Percentiles rank a stretch among this genome's conserved stretches.
phyloP scores from a whole-genome alignment of 805 yeast genomes.

The Saccharomycopsis sp. region DNA sequence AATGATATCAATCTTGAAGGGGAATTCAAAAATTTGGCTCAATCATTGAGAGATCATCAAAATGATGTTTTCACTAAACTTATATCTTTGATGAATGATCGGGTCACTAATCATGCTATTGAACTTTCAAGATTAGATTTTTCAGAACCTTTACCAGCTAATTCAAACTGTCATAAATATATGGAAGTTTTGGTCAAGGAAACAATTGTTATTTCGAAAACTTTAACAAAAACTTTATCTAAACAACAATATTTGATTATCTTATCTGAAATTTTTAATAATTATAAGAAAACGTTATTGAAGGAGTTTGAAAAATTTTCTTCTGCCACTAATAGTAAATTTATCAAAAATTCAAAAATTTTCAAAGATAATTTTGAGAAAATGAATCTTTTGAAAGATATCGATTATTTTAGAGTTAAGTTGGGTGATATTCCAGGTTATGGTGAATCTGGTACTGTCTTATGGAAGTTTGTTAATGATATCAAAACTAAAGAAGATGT shows the following conservation, averaged over 20 bases:
- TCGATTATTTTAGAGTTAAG: conserved; percentile 54
- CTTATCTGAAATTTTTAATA: conserved; percentile 31
- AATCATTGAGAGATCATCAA: conserved; percentile 47
- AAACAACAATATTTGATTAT: conserved; percentile 32
- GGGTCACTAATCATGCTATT: conserved; percentile 41
- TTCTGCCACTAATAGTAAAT: conserved; percentile 17
- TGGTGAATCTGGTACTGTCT: conserved; percentile 49
- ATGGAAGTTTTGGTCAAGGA: conserved; percentile 61
- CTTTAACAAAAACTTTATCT: conserved; percentile 48
- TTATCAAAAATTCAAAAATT: conserved; percentile 20
- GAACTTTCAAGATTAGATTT: conserved; percentile 39
- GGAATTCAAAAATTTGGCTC: conserved; percentile 31
- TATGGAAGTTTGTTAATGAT: conserved; percentile 50
- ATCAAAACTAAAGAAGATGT: conserved; percentile 22
- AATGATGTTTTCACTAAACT: conserved; percentile 52
- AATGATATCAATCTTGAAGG: conserved; percentile 22
- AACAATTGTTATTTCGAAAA: conserved; percentile 51
- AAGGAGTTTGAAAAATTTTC: conserved; percentile 39
- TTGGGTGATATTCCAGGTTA: conserved; percentile 48
- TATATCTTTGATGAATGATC: conserved; percentile 61
- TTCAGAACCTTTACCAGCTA: conserved; percentile 30
- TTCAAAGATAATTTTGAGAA: conserved; percentile 43
- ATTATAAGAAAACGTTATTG: conserved; percentile 45
- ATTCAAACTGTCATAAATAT: conserved; percentile 42
- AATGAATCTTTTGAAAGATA: conserved; percentile 45